phyloP scores from a whole-genome alignment of 345 rosid genomes.

The Lagerstroemia speciosa region DNA sequence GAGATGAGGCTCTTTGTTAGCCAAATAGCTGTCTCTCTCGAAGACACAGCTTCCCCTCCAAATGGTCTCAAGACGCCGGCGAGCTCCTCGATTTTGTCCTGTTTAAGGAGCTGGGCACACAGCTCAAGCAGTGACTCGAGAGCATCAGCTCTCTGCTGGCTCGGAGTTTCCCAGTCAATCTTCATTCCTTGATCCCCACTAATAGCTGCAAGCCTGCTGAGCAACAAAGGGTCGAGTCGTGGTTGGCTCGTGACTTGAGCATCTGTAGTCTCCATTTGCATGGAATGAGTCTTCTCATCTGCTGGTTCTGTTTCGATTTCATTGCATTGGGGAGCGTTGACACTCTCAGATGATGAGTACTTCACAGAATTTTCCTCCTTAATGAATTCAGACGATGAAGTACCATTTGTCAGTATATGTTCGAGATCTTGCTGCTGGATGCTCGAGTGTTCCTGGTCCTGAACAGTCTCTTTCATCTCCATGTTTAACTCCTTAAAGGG shows the following conservation, averaged over 20 bases:
- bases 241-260: constrained; percentile 20
- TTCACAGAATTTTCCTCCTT: constrained; percentile 25
- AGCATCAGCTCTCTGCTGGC: constrained; percentile 82
- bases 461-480: constrained; percentile 3
- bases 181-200: constrained; percentile 33
- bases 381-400: not conserved
- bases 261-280: constrained; percentile 26
- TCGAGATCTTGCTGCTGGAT: not conserved
- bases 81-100: constrained; percentile 78
- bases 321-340: constrained; percentile 11
- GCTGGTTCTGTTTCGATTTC: constrained; percentile 17
- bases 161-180: constrained; percentile 42
- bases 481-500: not conserved
- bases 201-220: constrained; percentile 45
- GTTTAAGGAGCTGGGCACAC: constrained; percentile 82
- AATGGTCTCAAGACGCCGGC: constrained; percentile 85
- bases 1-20: constrained; percentile 84
- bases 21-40: constrained; percentile 98
- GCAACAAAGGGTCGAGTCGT: constrained; percentile 39
- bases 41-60: constrained; percentile 82
- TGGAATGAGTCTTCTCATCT: constrained; percentile 17
- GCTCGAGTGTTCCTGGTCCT: constrained; percentile 12
- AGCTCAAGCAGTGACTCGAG: constrained; percentile 85
- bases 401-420: constrained; percentile 10
- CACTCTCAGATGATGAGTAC: constrained; percentile 23